Evolutionary conservation across 306 rosid genomes (phyloP).

Genomic region (Abrus precatorius): DNA sequence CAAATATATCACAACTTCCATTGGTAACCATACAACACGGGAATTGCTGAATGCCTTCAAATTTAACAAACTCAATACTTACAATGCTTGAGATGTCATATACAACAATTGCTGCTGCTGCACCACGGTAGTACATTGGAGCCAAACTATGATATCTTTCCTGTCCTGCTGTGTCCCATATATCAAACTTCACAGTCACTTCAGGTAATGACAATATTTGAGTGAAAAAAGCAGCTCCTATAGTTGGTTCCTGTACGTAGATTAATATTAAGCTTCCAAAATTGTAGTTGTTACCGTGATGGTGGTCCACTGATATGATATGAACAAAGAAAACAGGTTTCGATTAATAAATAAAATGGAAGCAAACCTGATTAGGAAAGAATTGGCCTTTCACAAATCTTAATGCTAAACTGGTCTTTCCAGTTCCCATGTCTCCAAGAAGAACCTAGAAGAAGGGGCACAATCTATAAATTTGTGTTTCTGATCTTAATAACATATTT

Average conservation of each 20-base stretch:
- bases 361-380: slow-evolving; percentile 69
- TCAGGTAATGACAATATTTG: slow-evolving; percentile 82
- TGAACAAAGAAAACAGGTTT: slow-evolving; percentile 2
- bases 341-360: slow-evolving; percentile 3
- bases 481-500: slow-evolving; percentile 1
- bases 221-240: slow-evolving; percentile 95
- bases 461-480: neutral
- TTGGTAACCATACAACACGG: neutral
- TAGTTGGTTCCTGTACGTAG: slow-evolving; percentile 77
- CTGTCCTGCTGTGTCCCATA: slow-evolving; percentile 99
- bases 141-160: slow-evolving; percentile 92
- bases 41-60: slow-evolving; percentile 7
- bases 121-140: slow-evolving; percentile 96
- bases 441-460: slow-evolving; percentile 50
- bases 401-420: slow-evolving; percentile 70
- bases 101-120: slow-evolving; percentile 88
- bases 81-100: slow-evolving; percentile 80
- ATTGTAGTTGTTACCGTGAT: neutral
- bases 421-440: slow-evolving; percentile 66
- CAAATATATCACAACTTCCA: neutral
- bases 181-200: slow-evolving; percentile 89
- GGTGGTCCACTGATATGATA: neutral
- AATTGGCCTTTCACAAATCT: slow-evolving; percentile 90
- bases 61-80: slow-evolving; percentile 36
- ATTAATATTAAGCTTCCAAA: slow-evolving; percentile 29